These are phyloP conservation scores for Lobosporangium transversale DNA, from an alignment of 192 early-diverging fungal genomes.

Conservation along the genomic window DNA sequence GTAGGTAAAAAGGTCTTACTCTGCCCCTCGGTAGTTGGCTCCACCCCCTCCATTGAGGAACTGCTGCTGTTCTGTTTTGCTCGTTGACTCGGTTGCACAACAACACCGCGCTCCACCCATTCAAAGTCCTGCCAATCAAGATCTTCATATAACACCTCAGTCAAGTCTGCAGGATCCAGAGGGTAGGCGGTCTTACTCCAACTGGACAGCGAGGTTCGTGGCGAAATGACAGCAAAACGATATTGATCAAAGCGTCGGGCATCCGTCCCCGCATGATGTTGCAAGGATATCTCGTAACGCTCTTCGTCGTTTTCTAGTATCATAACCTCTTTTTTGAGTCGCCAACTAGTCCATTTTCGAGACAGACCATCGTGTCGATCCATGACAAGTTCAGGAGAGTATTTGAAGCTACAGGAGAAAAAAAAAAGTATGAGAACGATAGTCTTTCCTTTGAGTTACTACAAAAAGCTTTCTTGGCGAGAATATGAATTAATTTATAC, in stretches of 20 bases:
- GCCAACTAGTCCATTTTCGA: constrained; percentile 48
- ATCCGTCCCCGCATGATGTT: constrained; percentile 39
- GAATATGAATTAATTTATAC: constrained; percentile 35
- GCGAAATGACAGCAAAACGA: constrained; percentile 54
- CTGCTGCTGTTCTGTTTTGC: constrained; percentile 3
- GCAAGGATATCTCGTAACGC: constrained; percentile 50
- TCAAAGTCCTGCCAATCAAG: constrained; percentile 53
- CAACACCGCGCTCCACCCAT: constrained; percentile 51
- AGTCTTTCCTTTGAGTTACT: too few relatives aligned
- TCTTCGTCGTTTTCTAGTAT: constrained; percentile 58
- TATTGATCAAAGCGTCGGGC: constrained; percentile 49
- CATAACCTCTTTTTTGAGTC: constrained; percentile 48
- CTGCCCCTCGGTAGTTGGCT: constrained; percentile 8
- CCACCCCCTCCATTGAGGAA: constrained; percentile 30
- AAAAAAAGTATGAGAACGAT: background rate
- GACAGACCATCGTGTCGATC: constrained; percentile 51
- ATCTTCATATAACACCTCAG: constrained; percentile 44
- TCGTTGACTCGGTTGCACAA: constrained; percentile 32
- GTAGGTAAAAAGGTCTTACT: too few relatives aligned
- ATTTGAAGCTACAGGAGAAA: constrained; percentile 60
- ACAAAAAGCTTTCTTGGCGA: too few relatives aligned
- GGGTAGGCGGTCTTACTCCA: constrained; percentile 43
- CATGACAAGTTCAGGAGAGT: constrained; percentile 58
- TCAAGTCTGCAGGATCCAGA: constrained; percentile 4
- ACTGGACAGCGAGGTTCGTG: constrained; percentile 38